Percentiles rank a stretch among this genome's conserved stretches.
phyloP scores from a whole-genome alignment of 116 monocot genomes.

The Papilionanthe hybrid region DNA sequence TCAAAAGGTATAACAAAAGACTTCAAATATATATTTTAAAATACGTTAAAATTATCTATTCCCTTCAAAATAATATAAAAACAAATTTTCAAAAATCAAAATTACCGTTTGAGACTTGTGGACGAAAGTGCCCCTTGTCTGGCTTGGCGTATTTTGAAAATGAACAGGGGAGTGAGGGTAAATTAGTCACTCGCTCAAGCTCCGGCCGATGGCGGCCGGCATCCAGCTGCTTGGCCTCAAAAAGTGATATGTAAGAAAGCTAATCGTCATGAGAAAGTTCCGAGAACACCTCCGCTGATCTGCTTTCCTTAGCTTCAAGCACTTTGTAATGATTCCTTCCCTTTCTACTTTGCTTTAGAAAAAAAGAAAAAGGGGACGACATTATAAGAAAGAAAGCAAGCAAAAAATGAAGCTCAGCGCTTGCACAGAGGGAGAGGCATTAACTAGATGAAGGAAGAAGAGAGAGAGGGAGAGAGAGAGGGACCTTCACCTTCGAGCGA shows the following conservation, averaged over 20 bases:
- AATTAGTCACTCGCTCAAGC: not conserved
- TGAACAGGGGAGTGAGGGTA: not conserved
- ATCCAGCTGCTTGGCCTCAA: not conserved
- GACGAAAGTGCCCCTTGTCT: not conserved
- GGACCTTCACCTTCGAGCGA: not conserved
- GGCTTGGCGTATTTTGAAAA: not conserved
- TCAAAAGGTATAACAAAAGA: not conserved
- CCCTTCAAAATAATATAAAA: not conserved
- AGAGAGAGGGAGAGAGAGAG: not conserved
- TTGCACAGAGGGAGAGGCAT: not conserved
- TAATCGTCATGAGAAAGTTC: not conserved
- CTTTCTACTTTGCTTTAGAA: conserved; percentile 6
- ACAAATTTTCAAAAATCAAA: not conserved
- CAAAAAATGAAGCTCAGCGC: not conserved
- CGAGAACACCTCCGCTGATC: not conserved
- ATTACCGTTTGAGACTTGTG: not conserved
- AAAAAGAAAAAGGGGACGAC: not conserved
- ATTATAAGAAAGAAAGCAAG: not conserved
- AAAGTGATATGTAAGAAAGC: not conserved
- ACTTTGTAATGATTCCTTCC: conserved; percentile 3
- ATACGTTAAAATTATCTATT: no score
- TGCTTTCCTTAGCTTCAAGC: conserved; percentile 3
- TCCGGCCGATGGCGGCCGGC: not conserved
- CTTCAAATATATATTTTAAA: not conserved
- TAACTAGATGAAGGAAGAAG: not conserved